These are phyloP conservation scores for Entomortierella lignicola DNA, from an alignment of 192 early-diverging fungal species.

Conservation along the genomic window DNA sequence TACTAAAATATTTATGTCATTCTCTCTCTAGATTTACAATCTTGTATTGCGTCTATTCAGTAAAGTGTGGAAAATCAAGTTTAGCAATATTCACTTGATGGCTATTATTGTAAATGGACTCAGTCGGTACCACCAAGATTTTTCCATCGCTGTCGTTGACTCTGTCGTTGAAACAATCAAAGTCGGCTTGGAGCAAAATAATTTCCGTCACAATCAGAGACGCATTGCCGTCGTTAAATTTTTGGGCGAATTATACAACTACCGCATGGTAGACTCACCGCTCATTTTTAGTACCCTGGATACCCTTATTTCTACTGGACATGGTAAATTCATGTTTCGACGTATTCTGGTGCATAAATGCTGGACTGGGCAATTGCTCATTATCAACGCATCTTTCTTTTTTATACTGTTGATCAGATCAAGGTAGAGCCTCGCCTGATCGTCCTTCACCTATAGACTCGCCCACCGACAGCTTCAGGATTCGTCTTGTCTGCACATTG, in stretches of 20 bases:
- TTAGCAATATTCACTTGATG: constrained; percentile 84
- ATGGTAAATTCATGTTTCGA: constrained; percentile 63
- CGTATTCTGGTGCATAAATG: too few species aligned
- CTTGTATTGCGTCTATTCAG: constrained; percentile 82
- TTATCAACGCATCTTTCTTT: background rate
- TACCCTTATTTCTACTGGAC: constrained; percentile 84
- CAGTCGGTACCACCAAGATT: constrained; percentile 83
- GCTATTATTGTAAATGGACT: constrained; percentile 85
- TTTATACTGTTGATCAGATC: constrained; percentile 49
- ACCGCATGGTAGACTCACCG: constrained; percentile 82
- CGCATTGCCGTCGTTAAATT: constrained; percentile 85
- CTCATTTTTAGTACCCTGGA: constrained; percentile 90
- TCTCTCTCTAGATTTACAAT: constrained; percentile 53
- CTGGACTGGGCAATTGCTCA: background rate
- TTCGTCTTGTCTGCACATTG: constrained; percentile 86
- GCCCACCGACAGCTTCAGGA: constrained; percentile 91
- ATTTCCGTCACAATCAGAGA: constrained; percentile 94
- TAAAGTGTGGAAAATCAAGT: constrained; percentile 96
- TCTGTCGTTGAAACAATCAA: constrained; percentile 86
- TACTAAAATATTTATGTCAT: too few species aligned
- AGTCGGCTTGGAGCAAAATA: constrained; percentile 91
- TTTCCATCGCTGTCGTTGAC: constrained; percentile 92
- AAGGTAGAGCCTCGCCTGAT: constrained; percentile 64
- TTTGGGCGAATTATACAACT: constrained; percentile 93
- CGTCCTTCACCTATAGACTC: constrained; percentile 77